These are phyloP conservation scores for Pythium vanterpoolii DNA, from an alignment of 352 stramenopile genomes.

Conservation along the genomic window DNA sequence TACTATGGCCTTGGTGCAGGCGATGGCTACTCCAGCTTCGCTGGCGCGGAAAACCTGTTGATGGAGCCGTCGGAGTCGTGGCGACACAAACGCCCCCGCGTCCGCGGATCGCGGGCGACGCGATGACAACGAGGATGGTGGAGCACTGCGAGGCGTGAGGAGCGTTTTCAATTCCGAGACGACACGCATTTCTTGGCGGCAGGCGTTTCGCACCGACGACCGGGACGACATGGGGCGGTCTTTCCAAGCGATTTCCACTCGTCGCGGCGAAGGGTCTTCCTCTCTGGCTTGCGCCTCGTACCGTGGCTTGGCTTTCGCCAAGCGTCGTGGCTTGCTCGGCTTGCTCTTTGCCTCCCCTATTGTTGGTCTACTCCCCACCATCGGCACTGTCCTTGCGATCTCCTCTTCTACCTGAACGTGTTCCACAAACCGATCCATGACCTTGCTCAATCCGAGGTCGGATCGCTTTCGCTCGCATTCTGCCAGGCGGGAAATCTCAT, in stretches of 20 bases:
- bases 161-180: conserved; percentile 28
- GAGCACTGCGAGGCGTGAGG: conserved; percentile 12
- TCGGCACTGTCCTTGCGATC: not conserved
- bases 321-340: not conserved
- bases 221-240: conserved; percentile 46
- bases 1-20: not conserved
- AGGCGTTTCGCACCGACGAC: conserved; percentile 46
- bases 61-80: conserved; percentile 38
- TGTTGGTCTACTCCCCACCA: not conserved
- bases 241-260: conserved; percentile 41
- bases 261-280: not conserved
- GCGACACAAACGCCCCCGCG: conserved; percentile 32
- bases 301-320: not conserved
- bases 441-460: not conserved
- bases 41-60: conserved; percentile 29
- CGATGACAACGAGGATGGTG: not conserved
- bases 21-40: conserved; percentile 17
- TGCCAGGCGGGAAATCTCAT: conserved; percentile 22
- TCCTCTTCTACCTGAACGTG: not conserved
- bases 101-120: not conserved
- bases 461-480: conserved; percentile 17
- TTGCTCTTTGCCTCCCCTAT: not conserved
- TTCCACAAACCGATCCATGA: not conserved
- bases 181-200: conserved; percentile 38
- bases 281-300: not conserved